Evolutionary conservation across 768 basidiomycete genomes (phyloP), one percentile per base, ranked within the genome.

Genomic region (Gymnopilus dilepis): DNA sequence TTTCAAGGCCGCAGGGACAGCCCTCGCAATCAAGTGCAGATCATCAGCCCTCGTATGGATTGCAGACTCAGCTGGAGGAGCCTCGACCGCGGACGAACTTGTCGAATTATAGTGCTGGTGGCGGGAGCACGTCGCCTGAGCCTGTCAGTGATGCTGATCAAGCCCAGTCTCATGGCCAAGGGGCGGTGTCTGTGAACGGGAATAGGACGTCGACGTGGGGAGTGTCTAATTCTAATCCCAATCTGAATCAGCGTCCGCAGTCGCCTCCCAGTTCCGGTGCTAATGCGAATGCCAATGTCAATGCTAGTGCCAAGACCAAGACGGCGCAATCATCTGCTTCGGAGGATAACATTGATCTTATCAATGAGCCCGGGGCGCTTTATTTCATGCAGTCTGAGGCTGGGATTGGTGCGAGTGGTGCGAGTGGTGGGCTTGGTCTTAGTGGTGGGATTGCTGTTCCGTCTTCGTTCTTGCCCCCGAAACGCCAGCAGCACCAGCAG

Each of bases 351-450:
- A 62, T 61, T 64, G 72, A 77, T 73, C 72, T 89, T 34, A 63
- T 70, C 38, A 71, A 71, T 56, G 88, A 89, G 68, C 86, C 86
- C 11, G 86, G 86, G 24, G 87, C 88, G 12, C 71, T 91, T 42
- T 90, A 84, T 74, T 90, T 86, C 70, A 87, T 91, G 84, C 85
- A 90, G 63, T 72, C 67, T 38, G 59, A 64, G 52, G 22, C 47
- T 28, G 62, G 50, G 15, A 54, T 43, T 38, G 28, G 47, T 33
- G 56, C 42, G 15, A 31, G 52, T 38, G 28, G 47, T 33, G 56
- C 42, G 15, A 31, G 52, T 12, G 57, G 59, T 31, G 45, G 58
- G 26, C 26, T 28, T 22, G 53, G 41, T 41, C 58, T 24, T 40
- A 15, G 34, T 37, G 57, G 59, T 31, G 45, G 58, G 26, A 22